Evolutionary conservation across 2,329 filamentous ascomycete species (phyloP).

Genomic region (Phyllosticta citrichinensis): DNA sequence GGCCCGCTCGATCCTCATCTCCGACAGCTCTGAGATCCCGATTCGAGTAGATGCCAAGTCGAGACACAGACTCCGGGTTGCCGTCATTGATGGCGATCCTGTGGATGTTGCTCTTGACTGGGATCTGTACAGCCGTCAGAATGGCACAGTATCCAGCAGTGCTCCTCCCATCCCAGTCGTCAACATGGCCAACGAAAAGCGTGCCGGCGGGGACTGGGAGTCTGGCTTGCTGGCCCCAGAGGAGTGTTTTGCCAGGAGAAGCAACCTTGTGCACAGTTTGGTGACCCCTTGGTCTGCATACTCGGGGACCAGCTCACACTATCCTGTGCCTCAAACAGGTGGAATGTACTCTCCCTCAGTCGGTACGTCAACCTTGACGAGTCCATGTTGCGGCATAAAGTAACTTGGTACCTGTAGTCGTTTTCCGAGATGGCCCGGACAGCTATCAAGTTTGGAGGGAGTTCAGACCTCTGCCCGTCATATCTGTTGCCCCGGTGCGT

Average conservation of each 20-base stretch:
- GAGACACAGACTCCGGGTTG: slow-evolving; percentile 31
- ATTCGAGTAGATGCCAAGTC: slow-evolving; percentile 39
- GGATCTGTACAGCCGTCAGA: slow-evolving; percentile 32
- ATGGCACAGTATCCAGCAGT: background rate
- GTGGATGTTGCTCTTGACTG: slow-evolving; percentile 49
- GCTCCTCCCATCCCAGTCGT: slow-evolving; percentile 49
- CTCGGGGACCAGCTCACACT: slow-evolving; percentile 41
- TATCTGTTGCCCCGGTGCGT: slow-evolving; percentile 61
- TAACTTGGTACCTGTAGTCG: slow-evolving; percentile 37
- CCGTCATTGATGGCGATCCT: slow-evolving; percentile 36
- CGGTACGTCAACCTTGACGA: slow-evolving; percentile 34
- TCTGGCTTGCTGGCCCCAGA: slow-evolving; percentile 53
- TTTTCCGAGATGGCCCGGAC: slow-evolving; percentile 59
- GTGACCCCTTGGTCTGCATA: slow-evolving; percentile 44
- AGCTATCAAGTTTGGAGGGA: slow-evolving; percentile 41
- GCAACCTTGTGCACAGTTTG: slow-evolving; percentile 61
- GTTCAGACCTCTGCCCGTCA: slow-evolving; percentile 54
- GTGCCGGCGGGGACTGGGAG: slow-evolving; percentile 73
- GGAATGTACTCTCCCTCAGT: slow-evolving; percentile 62
- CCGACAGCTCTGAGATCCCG: slow-evolving; percentile 25
- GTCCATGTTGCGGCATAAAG: background rate
- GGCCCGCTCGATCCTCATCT: slow-evolving; percentile 50
- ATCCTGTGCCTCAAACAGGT: slow-evolving; percentile 60
- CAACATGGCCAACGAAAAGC: slow-evolving; percentile 66
- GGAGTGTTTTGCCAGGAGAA: slow-evolving; percentile 64